Percentiles rank a stretch among this genome's conserved stretches.
These are phyloP conservation scores for Salix caprea DNA, from an alignment of 345 rosid genomes.

Conservation along the genomic window DNA sequence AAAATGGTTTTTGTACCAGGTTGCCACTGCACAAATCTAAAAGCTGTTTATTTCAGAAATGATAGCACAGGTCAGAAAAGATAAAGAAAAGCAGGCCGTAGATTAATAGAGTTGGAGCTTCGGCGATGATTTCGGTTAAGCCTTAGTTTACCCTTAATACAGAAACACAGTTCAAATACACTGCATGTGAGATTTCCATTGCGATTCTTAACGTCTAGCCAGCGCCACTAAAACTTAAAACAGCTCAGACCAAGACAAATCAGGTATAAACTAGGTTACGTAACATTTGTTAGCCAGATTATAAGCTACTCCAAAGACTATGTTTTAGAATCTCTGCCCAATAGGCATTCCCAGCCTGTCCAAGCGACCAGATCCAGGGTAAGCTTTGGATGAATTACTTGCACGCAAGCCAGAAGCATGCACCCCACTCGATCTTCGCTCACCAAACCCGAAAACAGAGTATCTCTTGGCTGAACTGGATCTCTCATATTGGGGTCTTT, in stretches of 20 bases:
- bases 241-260: background rate
- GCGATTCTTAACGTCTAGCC: background rate
- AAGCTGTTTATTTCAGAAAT: background rate
- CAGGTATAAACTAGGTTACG: background rate
- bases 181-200: background rate
- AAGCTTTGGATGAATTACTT: constrained; percentile 63
- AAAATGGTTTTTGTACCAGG: background rate
- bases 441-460: constrained; percentile 39
- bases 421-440: constrained; percentile 39
- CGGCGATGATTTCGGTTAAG: background rate
- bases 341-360: constrained; percentile 85
- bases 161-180: background rate
- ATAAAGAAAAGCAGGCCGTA: background rate
- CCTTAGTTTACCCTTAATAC: background rate
- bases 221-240: background rate
- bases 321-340: constrained; percentile 19
- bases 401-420: constrained; percentile 49
- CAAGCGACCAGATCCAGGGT: constrained; percentile 91
- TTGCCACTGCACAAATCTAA: background rate
- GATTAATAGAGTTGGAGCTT: background rate
- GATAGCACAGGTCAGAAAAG: background rate
- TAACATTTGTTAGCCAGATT: constrained; percentile 1
- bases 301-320: constrained; percentile 2
- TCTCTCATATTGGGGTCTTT: constrained; percentile 66
- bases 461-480: constrained; percentile 60